Evolutionary conservation across 2,329 filamentous ascomycete genomes (phyloP).

Genomic region (Fusarium denticulatum): DNA sequence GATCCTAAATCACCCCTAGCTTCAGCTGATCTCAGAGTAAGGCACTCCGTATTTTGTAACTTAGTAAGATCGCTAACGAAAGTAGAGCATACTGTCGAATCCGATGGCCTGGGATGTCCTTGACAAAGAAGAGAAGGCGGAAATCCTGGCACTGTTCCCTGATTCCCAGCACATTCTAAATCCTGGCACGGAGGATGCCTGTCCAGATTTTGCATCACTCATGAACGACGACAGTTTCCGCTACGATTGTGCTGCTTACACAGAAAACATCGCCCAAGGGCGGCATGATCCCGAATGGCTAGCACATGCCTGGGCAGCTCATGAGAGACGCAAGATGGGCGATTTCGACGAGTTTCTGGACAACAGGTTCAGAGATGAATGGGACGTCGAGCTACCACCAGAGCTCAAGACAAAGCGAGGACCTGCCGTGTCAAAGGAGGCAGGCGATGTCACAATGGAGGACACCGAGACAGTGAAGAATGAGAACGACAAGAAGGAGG

Average conservation of each 20-base stretch:
- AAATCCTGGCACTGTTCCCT: conserved; percentile 53
- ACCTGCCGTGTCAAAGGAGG: background rate
- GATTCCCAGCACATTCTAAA: conserved; percentile 51
- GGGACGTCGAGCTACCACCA: conserved; percentile 55
- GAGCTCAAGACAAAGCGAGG: conserved; percentile 40
- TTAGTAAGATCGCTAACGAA: background rate
- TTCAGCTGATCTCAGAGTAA: conserved; percentile 51
- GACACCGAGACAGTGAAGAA: background rate
- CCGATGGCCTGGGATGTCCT: conserved; percentile 53
- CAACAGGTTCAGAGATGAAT: conserved; percentile 58
- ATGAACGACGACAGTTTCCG: conserved; percentile 60
- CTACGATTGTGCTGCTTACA: conserved; percentile 57
- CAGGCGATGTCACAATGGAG: conserved; percentile 27
- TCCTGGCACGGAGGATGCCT: conserved; percentile 48
- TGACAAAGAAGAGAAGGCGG: conserved; percentile 45
- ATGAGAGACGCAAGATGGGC: conserved; percentile 58
- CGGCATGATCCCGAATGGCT: conserved; percentile 65
- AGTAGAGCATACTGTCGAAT: conserved; percentile 51
- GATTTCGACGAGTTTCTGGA: conserved; percentile 61
- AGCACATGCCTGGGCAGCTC: conserved; percentile 60
- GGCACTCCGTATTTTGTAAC: background rate
- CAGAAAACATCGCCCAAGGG: conserved; percentile 57
- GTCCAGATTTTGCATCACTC: conserved; percentile 55
- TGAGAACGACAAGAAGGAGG: background rate
- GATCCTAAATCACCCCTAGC: conserved; percentile 53